Conservation (phyloP, 106 monocot genomes). For the Acorus gramineus region DNA sequence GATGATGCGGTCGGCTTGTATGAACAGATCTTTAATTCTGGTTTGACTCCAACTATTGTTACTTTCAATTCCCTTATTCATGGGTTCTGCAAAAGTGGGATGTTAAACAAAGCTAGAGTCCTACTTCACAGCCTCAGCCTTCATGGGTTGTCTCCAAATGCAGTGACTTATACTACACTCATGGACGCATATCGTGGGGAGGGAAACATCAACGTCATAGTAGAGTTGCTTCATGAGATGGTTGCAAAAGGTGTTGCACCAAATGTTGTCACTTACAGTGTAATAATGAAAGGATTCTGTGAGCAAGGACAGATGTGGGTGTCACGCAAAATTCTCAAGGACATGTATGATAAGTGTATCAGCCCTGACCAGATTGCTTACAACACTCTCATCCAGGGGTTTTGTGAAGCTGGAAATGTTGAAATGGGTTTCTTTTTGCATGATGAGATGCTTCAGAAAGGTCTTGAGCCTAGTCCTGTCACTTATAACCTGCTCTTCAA, state of each 20-base stretch:
- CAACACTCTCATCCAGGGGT: constrained; percentile 68
- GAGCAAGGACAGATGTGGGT: constrained; percentile 19
- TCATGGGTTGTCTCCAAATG: constrained; percentile 38
- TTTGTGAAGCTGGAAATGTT: constrained; percentile 26
- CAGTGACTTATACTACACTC: constrained; percentile 62
- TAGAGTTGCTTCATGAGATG: constrained; percentile 54
- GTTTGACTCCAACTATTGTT: constrained; percentile 44
- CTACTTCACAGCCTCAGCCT: constrained; percentile 18
- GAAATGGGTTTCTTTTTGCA: constrained; percentile 29
- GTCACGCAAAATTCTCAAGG: constrained; percentile 30
- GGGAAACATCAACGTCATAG: constrained; percentile 25
- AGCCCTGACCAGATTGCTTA: constrained; percentile 42
- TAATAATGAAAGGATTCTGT: constrained; percentile 72
- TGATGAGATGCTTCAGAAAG: constrained; percentile 27
- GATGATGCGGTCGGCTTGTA: constrained; percentile 34
- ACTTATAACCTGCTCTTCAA: constrained; percentile 69
- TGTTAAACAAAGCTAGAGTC: constrained; percentile 22
- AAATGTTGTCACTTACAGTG: constrained; percentile 48
- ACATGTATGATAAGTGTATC: constrained; percentile 33
- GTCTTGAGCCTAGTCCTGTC: constrained; percentile 36
- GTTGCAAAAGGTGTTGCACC: constrained; percentile 32
- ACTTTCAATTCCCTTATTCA: constrained; percentile 60
- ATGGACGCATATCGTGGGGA: constrained; percentile 49
- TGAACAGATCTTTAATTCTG: constrained; percentile 23
- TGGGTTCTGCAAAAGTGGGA: constrained; percentile 49